Conservation (phyloP, 1,284 basidiomycete genomes). For the Golubevia sp. region DNA sequence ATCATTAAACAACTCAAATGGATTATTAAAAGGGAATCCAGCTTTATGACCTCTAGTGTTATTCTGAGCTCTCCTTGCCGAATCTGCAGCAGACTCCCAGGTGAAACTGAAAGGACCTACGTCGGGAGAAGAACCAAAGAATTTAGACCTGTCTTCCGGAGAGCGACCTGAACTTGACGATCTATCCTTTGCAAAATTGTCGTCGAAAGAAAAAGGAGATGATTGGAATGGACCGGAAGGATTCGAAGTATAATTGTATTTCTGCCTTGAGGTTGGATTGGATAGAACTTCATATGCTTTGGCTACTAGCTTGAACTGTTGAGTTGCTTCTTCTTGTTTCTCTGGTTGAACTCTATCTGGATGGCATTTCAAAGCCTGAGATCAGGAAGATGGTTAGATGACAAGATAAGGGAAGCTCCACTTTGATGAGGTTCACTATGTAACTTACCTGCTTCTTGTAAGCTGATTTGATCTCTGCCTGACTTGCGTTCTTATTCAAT, state of each 20-base stretch:
- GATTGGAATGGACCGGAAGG: neutral
- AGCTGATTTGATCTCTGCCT: constrained; percentile 36
- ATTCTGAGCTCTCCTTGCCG: constrained; percentile 38
- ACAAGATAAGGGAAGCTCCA: neutral
- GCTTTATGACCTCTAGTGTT: constrained; percentile 30
- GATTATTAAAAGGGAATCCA: constrained; percentile 26
- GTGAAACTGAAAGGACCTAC: constrained; percentile 36
- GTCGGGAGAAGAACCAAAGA: constrained; percentile 34
- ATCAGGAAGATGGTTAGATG: neutral
- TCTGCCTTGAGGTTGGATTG: constrained; percentile 30
- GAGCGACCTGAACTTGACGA: no score
- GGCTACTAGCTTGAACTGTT: constrained; percentile 41
- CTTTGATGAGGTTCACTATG: neutral
- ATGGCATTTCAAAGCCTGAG: constrained; percentile 35
- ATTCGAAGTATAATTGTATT: constrained; percentile 34
- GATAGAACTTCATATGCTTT: constrained; percentile 52
- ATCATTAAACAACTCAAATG: constrained; percentile 51
- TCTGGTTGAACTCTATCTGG: constrained; percentile 40
- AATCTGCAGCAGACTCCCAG: constrained; percentile 52
- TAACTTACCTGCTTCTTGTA: constrained; percentile 35
- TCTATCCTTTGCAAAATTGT: constrained; percentile 6
- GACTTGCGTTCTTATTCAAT: constrained; percentile 23
- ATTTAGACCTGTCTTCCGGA: neutral
- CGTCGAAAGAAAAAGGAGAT: constrained; percentile 5
- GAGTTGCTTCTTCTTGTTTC: constrained; percentile 39